A percentile compares a stretch with the other conserved stretches of the same genome.
phyloP scores from a whole-genome alignment of 306 rosid species.

The Sicyos baderoa region DNA sequence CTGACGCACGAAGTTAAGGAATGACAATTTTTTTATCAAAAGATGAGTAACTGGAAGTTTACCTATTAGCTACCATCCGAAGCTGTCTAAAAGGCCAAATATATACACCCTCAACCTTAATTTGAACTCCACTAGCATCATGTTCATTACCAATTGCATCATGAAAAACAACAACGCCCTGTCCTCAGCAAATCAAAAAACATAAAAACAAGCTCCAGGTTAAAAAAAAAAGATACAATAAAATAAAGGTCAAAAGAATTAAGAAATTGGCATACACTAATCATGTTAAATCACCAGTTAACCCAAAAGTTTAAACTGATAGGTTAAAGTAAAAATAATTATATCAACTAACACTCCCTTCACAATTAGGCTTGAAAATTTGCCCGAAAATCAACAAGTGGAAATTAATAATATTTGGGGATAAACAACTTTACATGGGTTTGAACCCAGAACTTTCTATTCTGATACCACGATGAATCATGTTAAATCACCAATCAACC shows the following conservation, averaged over 20 bases:
- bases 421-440: too few species aligned
- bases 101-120: conserved; percentile 97
- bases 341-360: too few species aligned
- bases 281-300: neutral
- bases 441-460: too few species aligned
- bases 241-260: neutral
- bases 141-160: conserved; percentile 74
- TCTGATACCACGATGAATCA: too few species aligned
- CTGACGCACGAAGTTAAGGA: neutral
- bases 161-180: conserved; percentile 85
- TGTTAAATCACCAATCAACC: too few species aligned
- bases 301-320: too few species aligned
- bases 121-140: conserved; percentile 79
- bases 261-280: neutral
- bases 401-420: too few species aligned
- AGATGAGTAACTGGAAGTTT: conserved; percentile 10
- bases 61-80: conserved; percentile 95
- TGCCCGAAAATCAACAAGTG: too few species aligned
- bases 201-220: neutral
- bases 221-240: neutral
- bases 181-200: conserved; percentile 29
- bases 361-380: too few species aligned
- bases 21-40: neutral
- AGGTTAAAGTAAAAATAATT: too few species aligned
- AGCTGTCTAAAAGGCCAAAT: conserved; percentile 99